Conservation (phyloP, 768 basidiomycete species). For the Russula brevipes region DNA sequence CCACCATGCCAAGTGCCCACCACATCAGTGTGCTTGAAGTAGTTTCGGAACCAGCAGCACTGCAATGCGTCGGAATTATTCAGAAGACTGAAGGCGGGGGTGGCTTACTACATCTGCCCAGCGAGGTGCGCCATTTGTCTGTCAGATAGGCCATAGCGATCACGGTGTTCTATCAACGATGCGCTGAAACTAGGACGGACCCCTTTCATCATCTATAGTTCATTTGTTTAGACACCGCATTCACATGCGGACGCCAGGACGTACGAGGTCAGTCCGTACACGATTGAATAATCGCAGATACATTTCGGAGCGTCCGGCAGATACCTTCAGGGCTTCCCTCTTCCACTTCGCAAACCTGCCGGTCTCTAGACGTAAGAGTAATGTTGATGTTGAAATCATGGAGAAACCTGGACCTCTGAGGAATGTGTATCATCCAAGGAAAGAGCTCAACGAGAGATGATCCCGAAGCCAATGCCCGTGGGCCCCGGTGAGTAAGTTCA, state of each 20-base stretch:
- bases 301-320: not conserved
- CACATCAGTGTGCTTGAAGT: not conserved
- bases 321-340: not conserved
- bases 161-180: not conserved
- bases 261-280: constrained; percentile 4
- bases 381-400: not conserved
- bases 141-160: not conserved
- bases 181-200: constrained; percentile 2
- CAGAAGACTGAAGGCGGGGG: not conserved
- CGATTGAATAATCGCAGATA: not conserved
- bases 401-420: not conserved
- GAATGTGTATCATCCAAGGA: constrained; percentile 18
- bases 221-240: not conserved
- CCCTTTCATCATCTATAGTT: not conserved
- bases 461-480: not conserved
- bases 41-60: constrained; percentile 10
- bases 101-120: not conserved
- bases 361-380: no score
- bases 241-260: not conserved
- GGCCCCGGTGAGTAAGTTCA: no score
- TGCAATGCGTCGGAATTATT: not conserved
- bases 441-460: constrained; percentile 1
- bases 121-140: not conserved
- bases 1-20: constrained; percentile 18
- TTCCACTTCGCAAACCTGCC: constrained; percentile 15